Evolutionary conservation across 2,329 filamentous ascomycete species (phyloP), one percentile per base, ranked within the genome.

Genomic region (Nothophoma quercina): DNA sequence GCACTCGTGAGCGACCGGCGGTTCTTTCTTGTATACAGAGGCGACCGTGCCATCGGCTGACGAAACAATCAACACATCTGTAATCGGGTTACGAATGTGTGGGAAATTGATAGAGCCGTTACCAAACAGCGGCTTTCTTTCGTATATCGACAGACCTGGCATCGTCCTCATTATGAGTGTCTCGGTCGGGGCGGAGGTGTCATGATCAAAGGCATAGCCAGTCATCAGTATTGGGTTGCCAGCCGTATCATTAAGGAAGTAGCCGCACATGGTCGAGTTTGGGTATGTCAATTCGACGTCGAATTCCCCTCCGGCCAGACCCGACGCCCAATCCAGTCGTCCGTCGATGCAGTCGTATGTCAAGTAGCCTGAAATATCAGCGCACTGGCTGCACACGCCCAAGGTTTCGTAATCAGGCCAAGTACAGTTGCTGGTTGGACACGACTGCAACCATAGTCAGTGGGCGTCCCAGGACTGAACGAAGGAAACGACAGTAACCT

Each of bases 241-340:
- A 7, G 35, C 58, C 0, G 65, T 67, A 0, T 39, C 16, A 8
- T 69, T 72, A 0, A 72, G 16, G 15, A 65, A 72, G 15, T 66
- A 61, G 0, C 69, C 69, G 19, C 69, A 72, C 0, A 57, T 42
- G 0, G 56, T 69, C 1, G 32, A 56, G 10, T 65, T 69, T 0
- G 62, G 58, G 34, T 55, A 26, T 26, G 25, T 26, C 25, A 32
- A 59, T 0, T 38, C 40, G 15, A 1, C 22, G 6, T 53, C 25
- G 1, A 18, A 22, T 3, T 35, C 10, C 4, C 26, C 15, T 0
- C 47, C 49, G 7, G 34, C 51, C 6, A 21, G 16, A 4, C 55
- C 39, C 0, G 59, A 19, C 10, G 12, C 58, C 66, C 66, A 70
- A 10, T 68, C 64, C 0, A 67, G 22, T 0, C 8, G 51, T 0